A percentile compares a stretch with the other conserved stretches of the same genome.
Conservation (phyloP, 2,329 filamentous ascomycete species). For the Lomentospora prolificans region DNA sequence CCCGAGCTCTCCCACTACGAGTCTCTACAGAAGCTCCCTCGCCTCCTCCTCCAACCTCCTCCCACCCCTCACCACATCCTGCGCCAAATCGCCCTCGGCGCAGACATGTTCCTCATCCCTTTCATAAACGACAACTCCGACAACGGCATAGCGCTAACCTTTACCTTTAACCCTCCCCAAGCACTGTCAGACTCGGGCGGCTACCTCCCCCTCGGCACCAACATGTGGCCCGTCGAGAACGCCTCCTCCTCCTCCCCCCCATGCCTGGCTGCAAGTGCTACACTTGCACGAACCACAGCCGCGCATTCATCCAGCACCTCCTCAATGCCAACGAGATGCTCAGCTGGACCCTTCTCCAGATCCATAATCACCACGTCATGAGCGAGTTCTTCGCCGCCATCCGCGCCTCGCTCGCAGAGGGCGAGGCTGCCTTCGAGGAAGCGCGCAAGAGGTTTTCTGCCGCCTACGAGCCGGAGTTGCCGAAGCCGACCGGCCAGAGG, state of each 20-base stretch:
- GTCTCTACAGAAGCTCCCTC: slow-evolving; percentile 52
- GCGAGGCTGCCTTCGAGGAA: slow-evolving; percentile 49
- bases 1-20: slow-evolving; percentile 49
- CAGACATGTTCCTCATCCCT: slow-evolving; percentile 70
- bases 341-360: slow-evolving; percentile 83
- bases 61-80: slow-evolving; percentile 67
- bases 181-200: not conserved
- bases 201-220: slow-evolving; percentile 52
- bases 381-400: slow-evolving; percentile 64
- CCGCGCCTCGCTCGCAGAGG: slow-evolving; percentile 50
- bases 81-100: slow-evolving; percentile 62
- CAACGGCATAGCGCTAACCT: slow-evolving; percentile 73
- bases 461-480: slow-evolving; percentile 61
- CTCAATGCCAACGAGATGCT: slow-evolving; percentile 92
- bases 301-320: slow-evolving; percentile 80
- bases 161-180: slow-evolving; percentile 52
- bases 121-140: slow-evolving; percentile 70
- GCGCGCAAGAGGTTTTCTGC: slow-evolving; percentile 30
- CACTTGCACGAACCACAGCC: slow-evolving; percentile 72
- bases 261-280: slow-evolving; percentile 63
- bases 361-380: slow-evolving; percentile 77
- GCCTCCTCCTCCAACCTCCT: slow-evolving; percentile 63
- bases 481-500: slow-evolving; percentile 63
- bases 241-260: slow-evolving; percentile 55
- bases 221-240: slow-evolving; percentile 64